A percentile compares a stretch with the other conserved stretches of the same genome.
Evolutionary conservation across 768 basidiomycete species (phyloP).

Genomic region (Boletellus ananiceps): DNA sequence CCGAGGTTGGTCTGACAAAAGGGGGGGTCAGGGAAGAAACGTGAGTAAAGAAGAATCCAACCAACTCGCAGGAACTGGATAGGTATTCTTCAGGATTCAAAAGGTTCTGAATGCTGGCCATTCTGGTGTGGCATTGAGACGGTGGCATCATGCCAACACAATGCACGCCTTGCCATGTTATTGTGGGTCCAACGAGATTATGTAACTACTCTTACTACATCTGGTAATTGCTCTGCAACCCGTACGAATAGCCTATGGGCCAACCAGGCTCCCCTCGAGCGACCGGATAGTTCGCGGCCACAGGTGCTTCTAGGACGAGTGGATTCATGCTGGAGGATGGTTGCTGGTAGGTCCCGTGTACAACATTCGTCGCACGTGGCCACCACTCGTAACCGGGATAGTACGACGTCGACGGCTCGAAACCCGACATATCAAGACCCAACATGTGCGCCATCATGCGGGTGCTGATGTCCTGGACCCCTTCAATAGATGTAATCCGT

Average conservation of each 20-base stretch:
- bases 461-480: conserved; percentile 59
- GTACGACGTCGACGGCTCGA: conserved; percentile 50
- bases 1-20: conserved; percentile 25
- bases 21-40: conserved; percentile 18
- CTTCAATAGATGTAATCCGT: conserved; percentile 26
- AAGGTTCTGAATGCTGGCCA: conserved; percentile 54
- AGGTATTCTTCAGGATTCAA: conserved; percentile 50
- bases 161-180: conserved; percentile 12
- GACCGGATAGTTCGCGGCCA: conserved; percentile 17
- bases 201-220: conserved; percentile 22
- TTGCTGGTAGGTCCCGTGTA: conserved; percentile 15
- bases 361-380: conserved; percentile 37
- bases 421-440: conserved; percentile 59
- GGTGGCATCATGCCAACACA: conserved; percentile 6
- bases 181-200: conserved; percentile 33
- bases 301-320: conserved; percentile 5
- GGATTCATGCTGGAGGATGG: conserved; percentile 2
- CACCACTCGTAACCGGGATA: conserved; percentile 62
- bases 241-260: conserved; percentile 20
- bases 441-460: conserved; percentile 72
- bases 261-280: conserved; percentile 17
- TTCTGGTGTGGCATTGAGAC: conserved; percentile 29
- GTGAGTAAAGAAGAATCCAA: conserved; percentile 8
- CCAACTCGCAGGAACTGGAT: conserved; percentile 41
- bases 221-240: conserved; percentile 19